Evolutionary conservation across 1,284 basidiomycete species (phyloP).

Genomic region (Ustilago cynodontis): DNA sequence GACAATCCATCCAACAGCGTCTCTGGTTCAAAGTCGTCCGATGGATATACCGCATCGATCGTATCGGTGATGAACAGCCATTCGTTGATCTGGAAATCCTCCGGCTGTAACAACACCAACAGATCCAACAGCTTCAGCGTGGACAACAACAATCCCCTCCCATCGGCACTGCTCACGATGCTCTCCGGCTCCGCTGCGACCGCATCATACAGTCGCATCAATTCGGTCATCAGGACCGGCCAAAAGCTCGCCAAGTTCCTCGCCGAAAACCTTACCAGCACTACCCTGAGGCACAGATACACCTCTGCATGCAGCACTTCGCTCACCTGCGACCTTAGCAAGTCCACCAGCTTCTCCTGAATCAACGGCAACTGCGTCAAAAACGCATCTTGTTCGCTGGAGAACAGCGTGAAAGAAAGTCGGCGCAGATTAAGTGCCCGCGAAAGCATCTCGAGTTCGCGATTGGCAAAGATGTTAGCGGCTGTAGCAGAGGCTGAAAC

Average conservation of each 20-base stretch:
- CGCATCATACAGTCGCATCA: conserved; percentile 77
- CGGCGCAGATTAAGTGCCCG: conserved; percentile 90
- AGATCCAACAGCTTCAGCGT: conserved; percentile 95
- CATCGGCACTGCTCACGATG: conserved; percentile 79
- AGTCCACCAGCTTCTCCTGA: conserved; percentile 96
- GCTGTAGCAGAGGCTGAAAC: conserved; percentile 77
- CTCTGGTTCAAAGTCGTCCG: conserved; percentile 84
- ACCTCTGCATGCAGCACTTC: conserved; percentile 88
- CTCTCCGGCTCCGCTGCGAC: conserved; percentile 72
- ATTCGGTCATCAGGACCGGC: conserved; percentile 93
- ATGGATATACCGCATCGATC: conserved; percentile 90
- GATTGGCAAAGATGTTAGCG: conserved; percentile 95
- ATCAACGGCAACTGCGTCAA: conserved; percentile 89
- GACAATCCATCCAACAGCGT: conserved; percentile 91
- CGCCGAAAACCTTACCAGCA: conserved; percentile 89
- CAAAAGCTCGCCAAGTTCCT: conserved; percentile 95
- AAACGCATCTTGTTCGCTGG: conserved; percentile 90
- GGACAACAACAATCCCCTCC: conserved; percentile 83
- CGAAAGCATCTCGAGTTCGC: conserved; percentile 90
- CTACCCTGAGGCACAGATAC: conserved; percentile 90
- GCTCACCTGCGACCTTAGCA: conserved; percentile 80
- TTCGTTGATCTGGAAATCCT: conserved; percentile 98
- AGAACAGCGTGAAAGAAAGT: conserved; percentile 84
- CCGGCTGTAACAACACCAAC: conserved; percentile 88
- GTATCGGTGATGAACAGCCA: conserved; percentile 99